A percentile compares a stretch with the other conserved stretches of the same genome.
These are phyloP conservation scores for Talaromyces stipitatus DNA, from an alignment of 495 filamentous ascomycete species.

Conservation along the genomic window DNA sequence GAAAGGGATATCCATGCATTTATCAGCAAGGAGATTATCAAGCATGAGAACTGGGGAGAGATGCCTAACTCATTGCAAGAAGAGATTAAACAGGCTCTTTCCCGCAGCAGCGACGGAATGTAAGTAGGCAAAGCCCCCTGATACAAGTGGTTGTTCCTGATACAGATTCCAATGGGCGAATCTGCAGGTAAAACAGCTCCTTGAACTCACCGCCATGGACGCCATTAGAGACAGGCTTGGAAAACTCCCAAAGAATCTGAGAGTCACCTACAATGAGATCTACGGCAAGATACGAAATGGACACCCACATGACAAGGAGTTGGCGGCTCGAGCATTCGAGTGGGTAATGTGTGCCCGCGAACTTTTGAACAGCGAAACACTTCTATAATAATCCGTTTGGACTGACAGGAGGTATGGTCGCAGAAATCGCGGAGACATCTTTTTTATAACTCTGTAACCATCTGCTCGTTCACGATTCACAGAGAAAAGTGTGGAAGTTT, in stretches of 20 bases:
- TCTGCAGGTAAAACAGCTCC: constrained; percentile 25
- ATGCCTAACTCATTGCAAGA: constrained; percentile 9
- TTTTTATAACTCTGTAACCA: constrained; percentile 21
- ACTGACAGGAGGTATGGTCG: too few relatives aligned
- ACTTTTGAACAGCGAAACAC: constrained; percentile 12
- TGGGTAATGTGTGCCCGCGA: constrained; percentile 25
- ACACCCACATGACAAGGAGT: constrained; percentile 12
- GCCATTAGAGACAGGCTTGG: constrained; percentile 20
- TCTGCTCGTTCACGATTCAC: constrained; percentile 18
- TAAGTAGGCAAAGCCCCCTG: neutral
- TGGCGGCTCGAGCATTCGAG: constrained; percentile 24
- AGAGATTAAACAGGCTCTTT: constrained; percentile 6
- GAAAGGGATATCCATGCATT: constrained; percentile 20
- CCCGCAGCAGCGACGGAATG: constrained; percentile 12
- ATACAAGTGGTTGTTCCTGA: neutral
- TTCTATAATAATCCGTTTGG: constrained; percentile 11
- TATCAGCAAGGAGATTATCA: constrained; percentile 18
- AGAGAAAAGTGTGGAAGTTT: constrained; percentile 21
- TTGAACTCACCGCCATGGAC: constrained; percentile 8
- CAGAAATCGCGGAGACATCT: too few relatives aligned
- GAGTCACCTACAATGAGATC: constrained; percentile 27
- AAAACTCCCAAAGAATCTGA: constrained; percentile 22
- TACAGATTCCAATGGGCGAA: too few relatives aligned
- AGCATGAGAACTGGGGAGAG: constrained; percentile 8
- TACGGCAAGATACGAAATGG: constrained; percentile 13